Evolutionary conservation across 345 rosid genomes (phyloP).

Genomic region (Citrus unshiu): DNA sequence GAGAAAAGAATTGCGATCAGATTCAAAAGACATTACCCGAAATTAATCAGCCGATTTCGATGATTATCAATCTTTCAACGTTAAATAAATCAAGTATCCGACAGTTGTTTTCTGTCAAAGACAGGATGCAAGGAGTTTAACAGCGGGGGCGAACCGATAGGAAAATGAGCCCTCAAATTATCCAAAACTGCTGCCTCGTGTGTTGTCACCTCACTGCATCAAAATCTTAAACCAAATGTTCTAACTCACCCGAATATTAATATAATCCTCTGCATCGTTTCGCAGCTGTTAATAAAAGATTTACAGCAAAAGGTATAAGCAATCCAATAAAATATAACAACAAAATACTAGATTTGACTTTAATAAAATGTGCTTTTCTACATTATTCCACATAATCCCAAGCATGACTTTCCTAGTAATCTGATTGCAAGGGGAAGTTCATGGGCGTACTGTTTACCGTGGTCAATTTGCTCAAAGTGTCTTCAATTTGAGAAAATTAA

Average conservation of each 20-base stretch:
- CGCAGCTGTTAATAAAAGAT: constrained; percentile 43
- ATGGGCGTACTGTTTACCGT: constrained; percentile 23
- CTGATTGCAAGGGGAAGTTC: not conserved
- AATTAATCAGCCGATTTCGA: constrained; percentile 58
- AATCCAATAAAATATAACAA: not conserved
- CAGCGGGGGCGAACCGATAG: no score
- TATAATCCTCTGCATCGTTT: constrained; percentile 77
- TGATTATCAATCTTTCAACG: not conserved
- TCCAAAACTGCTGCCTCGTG: no score
- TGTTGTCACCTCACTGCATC: no score
- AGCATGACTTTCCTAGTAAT: not conserved
- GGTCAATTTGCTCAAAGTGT: constrained; percentile 50
- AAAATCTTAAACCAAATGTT: no score
- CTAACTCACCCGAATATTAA: constrained; percentile 49
- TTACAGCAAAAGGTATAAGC: not conserved
- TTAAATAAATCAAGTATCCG: no score
- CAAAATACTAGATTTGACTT: not conserved
- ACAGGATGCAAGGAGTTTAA: no score
- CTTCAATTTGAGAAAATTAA: constrained; percentile 52
- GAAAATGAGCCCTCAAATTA: no score
- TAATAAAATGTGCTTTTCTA: not conserved
- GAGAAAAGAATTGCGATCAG: not conserved
- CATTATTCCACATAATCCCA: not conserved
- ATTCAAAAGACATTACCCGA: constrained; percentile 36
- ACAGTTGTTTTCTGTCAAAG: no score